These are phyloP conservation scores for Prototheca cutis DNA, from an alignment of 163 green algal genomes.

Conservation along the genomic window DNA sequence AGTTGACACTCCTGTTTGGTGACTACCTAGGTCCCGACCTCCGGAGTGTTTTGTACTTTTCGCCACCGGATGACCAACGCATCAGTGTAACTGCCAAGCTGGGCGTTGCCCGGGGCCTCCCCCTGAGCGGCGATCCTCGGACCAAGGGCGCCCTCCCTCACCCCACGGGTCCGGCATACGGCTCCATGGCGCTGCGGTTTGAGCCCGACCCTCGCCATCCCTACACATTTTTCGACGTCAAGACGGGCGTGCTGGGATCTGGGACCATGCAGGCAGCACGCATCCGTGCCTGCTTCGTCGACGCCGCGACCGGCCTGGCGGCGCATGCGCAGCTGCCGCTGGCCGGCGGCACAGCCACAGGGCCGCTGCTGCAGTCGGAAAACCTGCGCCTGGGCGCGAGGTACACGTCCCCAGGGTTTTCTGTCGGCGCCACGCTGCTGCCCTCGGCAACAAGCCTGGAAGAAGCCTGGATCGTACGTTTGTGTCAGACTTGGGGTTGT, in stretches of 20 bases:
- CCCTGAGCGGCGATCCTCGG: not conserved
- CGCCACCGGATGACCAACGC: conserved; percentile 30
- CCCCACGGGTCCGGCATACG: not conserved
- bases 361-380: not conserved
- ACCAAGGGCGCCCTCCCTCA: not conserved
- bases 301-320: conserved; percentile 14
- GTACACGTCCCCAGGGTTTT: conserved; percentile 25
- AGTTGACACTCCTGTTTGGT: conserved; percentile 34
- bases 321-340: conserved; percentile 26
- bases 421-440: conserved; percentile 16
- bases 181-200: conserved; percentile 30
- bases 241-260: conserved; percentile 12
- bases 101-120: conserved; percentile 5
- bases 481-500: no score
- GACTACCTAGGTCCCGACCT: conserved; percentile 31
- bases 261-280: conserved; percentile 9
- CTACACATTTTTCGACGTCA: conserved; percentile 40
- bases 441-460: conserved; percentile 6
- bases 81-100: conserved; percentile 33
- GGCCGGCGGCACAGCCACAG: not conserved
- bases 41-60: conserved; percentile 18
- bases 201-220: conserved; percentile 22
- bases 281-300: conserved; percentile 32
- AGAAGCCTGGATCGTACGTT: conserved; percentile 14
- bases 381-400: conserved; percentile 22